phyloP scores from a whole-genome alignment of 1,139 yeast genomes.

The Blastobotrys malaysiensis region DNA sequence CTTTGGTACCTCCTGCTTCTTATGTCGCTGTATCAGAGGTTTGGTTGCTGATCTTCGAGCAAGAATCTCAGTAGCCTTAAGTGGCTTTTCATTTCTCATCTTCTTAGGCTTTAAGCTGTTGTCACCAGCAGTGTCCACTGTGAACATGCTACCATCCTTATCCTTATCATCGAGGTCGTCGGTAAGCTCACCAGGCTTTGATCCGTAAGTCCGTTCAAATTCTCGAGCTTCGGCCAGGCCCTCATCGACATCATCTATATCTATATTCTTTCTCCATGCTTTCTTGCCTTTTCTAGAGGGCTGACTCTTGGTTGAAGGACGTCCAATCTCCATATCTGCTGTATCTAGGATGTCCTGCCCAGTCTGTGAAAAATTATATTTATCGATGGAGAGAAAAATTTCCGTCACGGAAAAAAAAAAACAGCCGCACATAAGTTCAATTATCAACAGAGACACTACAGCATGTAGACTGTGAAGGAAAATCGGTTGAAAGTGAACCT shows the following conservation, averaged over 20 bases:
- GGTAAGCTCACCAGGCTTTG: constrained; percentile 6
- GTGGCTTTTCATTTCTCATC: constrained; percentile 39
- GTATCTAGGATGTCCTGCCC: not conserved
- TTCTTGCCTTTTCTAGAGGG: constrained; percentile 85
- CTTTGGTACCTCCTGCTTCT: constrained; percentile 36
- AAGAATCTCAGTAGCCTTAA: constrained; percentile 69
- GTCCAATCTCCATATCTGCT: constrained; percentile 26
- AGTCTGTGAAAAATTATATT: not conserved
- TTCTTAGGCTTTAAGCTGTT: constrained; percentile 32
- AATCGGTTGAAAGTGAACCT: no score
- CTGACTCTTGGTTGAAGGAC: constrained; percentile 42
- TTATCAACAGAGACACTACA: no score
- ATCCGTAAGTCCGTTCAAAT: constrained; percentile 44
- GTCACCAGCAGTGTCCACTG: constrained; percentile 69
- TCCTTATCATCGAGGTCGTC: constrained; percentile 20
- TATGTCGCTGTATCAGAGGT: constrained; percentile 45
- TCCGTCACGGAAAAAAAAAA: not conserved
- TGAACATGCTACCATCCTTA: constrained; percentile 46
- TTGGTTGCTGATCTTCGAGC: constrained; percentile 74
- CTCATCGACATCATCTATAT: constrained; percentile 68
- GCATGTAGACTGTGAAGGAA: no score
- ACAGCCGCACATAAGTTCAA: not conserved
- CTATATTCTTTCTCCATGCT: constrained; percentile 95
- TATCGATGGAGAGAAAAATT: not conserved
- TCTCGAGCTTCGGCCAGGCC: constrained; percentile 68